phyloP scores from a whole-genome alignment of 2,329 filamentous ascomycete genomes.

The Colletotrichum sp. region DNA sequence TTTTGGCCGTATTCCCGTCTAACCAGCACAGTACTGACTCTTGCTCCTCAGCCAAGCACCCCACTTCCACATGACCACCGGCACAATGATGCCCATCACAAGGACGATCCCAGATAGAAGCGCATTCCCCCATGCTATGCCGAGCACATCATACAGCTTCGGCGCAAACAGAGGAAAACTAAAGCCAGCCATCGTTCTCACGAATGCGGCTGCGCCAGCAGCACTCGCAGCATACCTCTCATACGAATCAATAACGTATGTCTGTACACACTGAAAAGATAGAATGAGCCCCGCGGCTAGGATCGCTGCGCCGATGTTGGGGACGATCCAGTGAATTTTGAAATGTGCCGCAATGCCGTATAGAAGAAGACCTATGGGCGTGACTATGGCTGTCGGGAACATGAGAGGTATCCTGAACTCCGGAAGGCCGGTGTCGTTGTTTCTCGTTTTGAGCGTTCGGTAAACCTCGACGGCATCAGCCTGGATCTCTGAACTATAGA shows the following conservation, averaged over 20 bases:
- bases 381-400: slow-evolving; percentile 40
- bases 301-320: slow-evolving; percentile 59
- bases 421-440: slow-evolving; percentile 31
- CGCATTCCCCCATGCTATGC: slow-evolving; percentile 50
- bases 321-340: slow-evolving; percentile 54
- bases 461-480: slow-evolving; percentile 27
- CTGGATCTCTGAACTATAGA: not conserved
- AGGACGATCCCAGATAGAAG: slow-evolving; percentile 33
- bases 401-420: slow-evolving; percentile 40
- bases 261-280: slow-evolving; percentile 62
- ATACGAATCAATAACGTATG: slow-evolving; percentile 49
- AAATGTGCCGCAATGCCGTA: slow-evolving; percentile 52
- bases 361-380: slow-evolving; percentile 53
- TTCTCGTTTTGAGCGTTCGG: slow-evolving; percentile 24
- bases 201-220: slow-evolving; percentile 46
- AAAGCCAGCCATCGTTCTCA: slow-evolving; percentile 60
- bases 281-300: slow-evolving; percentile 57
- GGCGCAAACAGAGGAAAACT: slow-evolving; percentile 63
- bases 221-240: slow-evolving; percentile 22
- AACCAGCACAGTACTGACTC: slow-evolving; percentile 21
- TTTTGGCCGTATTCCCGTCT: not conserved
- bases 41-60: slow-evolving; percentile 23
- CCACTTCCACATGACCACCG: slow-evolving; percentile 24
- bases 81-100: slow-evolving; percentile 19
- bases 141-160: slow-evolving; percentile 39